Evolutionary conservation across 371 early-diverging fungal genomes (phyloP).

Genomic region (Rhizopus sp.): DNA sequence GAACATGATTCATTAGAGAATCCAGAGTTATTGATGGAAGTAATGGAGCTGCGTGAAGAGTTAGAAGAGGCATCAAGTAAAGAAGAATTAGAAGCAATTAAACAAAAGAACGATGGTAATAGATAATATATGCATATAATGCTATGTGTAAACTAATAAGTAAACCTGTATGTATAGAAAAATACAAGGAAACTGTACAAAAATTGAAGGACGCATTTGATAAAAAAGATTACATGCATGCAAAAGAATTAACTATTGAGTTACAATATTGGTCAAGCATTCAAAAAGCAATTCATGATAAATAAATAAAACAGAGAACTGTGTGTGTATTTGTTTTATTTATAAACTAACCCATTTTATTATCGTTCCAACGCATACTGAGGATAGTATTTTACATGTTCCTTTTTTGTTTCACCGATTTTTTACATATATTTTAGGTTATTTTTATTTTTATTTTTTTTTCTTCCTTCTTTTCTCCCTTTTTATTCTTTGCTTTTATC

Average conservation of each 20-base stretch:
- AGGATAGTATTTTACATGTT: conserved; percentile 4
- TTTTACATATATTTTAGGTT: background rate
- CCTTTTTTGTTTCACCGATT: conserved; percentile 10
- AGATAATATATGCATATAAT: background rate
- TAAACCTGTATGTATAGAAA: conserved; percentile 21
- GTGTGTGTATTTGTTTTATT: conserved; percentile 14
- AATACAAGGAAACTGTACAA: conserved; percentile 37
- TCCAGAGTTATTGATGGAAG: conserved; percentile 78
- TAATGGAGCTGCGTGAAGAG: conserved; percentile 78
- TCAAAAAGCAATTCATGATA: conserved; percentile 58
- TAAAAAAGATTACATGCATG: conserved; percentile 47
- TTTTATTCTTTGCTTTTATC: conserved; percentile 1
- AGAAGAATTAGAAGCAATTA: conserved; percentile 14
- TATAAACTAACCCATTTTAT: conserved; percentile 14
- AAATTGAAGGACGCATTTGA: conserved; percentile 56
- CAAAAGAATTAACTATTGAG: conserved; percentile 62
- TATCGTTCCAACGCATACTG: conserved; percentile 1
- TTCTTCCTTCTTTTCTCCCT: conserved; percentile 3
- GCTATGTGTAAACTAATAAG: background rate
- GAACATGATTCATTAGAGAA: conserved; percentile 73
- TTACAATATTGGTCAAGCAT: conserved; percentile 75
- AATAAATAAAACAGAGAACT: conserved; percentile 1
- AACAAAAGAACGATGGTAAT: conserved; percentile 31
- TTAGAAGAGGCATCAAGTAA: conserved; percentile 63
- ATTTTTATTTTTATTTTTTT: conserved; percentile 3